Conservation (phyloP, 441 rosid genomes). For the Aquilaria agallochum region DNA sequence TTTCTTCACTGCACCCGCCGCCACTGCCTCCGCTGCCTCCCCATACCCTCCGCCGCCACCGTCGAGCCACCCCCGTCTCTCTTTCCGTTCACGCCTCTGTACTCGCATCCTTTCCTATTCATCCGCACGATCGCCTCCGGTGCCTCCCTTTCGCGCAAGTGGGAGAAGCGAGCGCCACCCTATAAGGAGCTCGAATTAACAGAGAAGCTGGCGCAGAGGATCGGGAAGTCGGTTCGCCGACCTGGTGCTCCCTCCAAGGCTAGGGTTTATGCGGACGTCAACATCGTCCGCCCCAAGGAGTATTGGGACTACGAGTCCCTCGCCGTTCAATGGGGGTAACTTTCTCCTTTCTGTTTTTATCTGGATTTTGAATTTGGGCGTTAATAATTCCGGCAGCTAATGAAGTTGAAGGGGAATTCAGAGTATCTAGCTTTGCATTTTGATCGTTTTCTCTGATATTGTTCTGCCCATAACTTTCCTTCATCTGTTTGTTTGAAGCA, state of each 20-base stretch:
- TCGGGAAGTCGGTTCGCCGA: slow-evolving; percentile 83
- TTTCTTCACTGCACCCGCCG: slow-evolving; percentile 28
- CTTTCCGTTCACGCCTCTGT: slow-evolving; percentile 1
- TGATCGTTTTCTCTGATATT: no score
- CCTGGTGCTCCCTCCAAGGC: slow-evolving; percentile 96
- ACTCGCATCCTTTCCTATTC: not conserved
- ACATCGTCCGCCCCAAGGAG: slow-evolving; percentile 81
- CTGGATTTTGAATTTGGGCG: not conserved
- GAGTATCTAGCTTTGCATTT: no score
- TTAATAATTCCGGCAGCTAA: not conserved
- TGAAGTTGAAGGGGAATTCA: not conserved
- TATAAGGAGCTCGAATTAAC: slow-evolving; percentile 22
- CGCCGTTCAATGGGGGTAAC: slow-evolving; percentile 95
- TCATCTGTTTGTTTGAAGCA: not conserved
- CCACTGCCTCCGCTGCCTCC: slow-evolving; percentile 22
- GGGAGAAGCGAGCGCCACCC: slow-evolving; percentile 14
- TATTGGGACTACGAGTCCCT: slow-evolving; percentile 98
- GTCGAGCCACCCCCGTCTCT: not conserved
- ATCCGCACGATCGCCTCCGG: slow-evolving; percentile 38
- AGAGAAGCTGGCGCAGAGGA: slow-evolving; percentile 93
- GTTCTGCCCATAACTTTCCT: no score
- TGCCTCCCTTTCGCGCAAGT: slow-evolving; percentile 27
- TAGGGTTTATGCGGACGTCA: slow-evolving; percentile 88
- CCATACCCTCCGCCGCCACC: slow-evolving; percentile 9
- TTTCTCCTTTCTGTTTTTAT: not conserved